Conservation (phyloP, 2,329 filamentous ascomycete species). For the Pseudocercospora fijiensis region DNA sequence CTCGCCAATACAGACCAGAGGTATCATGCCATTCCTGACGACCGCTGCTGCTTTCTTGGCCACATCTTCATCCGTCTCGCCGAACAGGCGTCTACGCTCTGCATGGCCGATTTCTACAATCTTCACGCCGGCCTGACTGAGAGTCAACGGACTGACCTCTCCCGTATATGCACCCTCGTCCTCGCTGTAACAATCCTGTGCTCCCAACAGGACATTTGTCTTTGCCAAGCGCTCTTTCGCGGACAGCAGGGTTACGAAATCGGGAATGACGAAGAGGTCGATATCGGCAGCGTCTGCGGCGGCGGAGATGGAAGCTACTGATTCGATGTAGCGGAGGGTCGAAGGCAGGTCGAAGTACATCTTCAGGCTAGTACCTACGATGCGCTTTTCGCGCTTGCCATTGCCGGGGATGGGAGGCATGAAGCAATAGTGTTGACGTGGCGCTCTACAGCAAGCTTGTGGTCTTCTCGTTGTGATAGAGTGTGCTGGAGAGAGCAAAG, state of each 20-base stretch:
- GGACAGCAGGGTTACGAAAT: constrained; percentile 67
- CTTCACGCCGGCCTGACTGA: constrained; percentile 65
- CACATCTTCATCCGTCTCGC: constrained; percentile 68
- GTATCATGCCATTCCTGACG: constrained; percentile 67
- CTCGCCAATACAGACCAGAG: constrained; percentile 80
- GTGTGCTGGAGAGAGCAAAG: neutral
- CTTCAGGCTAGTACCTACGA: constrained; percentile 73
- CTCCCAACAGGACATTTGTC: constrained; percentile 63
- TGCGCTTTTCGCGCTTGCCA: constrained; percentile 51
- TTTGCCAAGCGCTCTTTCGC: constrained; percentile 49
- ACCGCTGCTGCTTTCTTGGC: constrained; percentile 69
- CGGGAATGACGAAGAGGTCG: constrained; percentile 75
- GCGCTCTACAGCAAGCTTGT: neutral
- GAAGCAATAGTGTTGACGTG: neutral
- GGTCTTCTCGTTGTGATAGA: neutral
- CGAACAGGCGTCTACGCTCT: constrained; percentile 69
- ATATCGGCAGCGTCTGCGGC: constrained; percentile 58
- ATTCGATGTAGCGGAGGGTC: constrained; percentile 54
- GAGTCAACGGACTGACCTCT: constrained; percentile 67
- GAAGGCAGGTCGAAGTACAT: constrained; percentile 73
- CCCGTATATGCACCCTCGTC: constrained; percentile 73
- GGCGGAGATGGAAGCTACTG: constrained; percentile 46
- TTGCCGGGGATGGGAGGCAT: constrained; percentile 36
- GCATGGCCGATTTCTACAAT: constrained; percentile 81
- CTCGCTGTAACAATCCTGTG: constrained; percentile 73